These are phyloP conservation scores for Fagus sylvatica DNA, from an alignment of 306 rosid genomes.

Conservation along the genomic window DNA sequence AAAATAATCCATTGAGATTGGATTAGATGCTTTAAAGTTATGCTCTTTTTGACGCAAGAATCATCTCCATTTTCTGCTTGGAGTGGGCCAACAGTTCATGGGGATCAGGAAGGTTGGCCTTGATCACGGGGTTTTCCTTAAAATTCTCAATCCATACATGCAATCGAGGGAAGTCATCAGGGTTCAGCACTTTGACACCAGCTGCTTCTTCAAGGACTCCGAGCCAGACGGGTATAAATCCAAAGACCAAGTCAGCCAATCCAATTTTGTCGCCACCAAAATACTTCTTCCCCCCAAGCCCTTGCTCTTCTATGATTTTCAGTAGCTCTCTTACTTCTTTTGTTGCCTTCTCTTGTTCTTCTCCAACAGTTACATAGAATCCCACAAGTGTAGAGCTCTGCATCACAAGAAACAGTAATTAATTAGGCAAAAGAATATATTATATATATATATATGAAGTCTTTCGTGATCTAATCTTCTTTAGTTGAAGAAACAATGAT, in stretches of 20 bases:
- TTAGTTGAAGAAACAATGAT: too few species aligned
- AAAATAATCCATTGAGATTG: too few species aligned
- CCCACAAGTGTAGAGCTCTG: too few species aligned
- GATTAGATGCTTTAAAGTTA: background rate
- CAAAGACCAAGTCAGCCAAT: slow-evolving; percentile 28
- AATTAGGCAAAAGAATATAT: background rate
- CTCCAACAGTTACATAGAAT: background rate
- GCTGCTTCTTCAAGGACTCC: slow-evolving; percentile 9
- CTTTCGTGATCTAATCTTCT: too few species aligned
- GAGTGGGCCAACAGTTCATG: background rate
- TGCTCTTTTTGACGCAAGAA: background rate
- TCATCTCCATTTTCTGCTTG: background rate
- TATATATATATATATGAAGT: too few species aligned
- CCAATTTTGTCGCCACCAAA: slow-evolving; percentile 33
- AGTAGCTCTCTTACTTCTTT: slow-evolving; percentile 9
- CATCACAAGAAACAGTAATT: background rate
- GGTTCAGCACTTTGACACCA: slow-evolving; percentile 19
- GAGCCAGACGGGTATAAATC: slow-evolving; percentile 19
- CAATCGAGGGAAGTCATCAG: slow-evolving; percentile 11
- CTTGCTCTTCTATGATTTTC: slow-evolving; percentile 10
- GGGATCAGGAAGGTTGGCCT: slow-evolving; percentile 25
- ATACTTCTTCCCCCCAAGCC: slow-evolving; percentile 16
- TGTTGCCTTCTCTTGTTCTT: slow-evolving; percentile 2
- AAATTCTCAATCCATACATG: slow-evolving; percentile 27
- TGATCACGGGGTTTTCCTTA: slow-evolving; percentile 25